Conservation (phyloP, 148 eudicot genomes). For the Rhododendron griersonianum region DNA sequence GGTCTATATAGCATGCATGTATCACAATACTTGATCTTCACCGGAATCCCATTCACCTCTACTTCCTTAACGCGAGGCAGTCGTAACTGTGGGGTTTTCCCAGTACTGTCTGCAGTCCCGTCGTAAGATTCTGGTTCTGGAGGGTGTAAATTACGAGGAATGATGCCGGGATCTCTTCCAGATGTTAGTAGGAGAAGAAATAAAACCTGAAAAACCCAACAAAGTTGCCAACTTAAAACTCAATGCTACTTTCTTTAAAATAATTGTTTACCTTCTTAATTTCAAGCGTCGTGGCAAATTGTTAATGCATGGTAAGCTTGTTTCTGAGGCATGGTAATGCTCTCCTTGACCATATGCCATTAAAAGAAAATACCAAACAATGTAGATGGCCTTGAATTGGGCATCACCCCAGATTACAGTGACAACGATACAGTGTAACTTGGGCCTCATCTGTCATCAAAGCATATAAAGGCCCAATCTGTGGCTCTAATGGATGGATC, state of each 20-base stretch:
- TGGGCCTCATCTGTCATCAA: neutral
- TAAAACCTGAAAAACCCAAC: slow-evolving; percentile 55
- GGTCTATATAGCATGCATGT: slow-evolving; percentile 99
- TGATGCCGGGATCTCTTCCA: slow-evolving; percentile 98
- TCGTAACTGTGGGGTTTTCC: slow-evolving; percentile 89
- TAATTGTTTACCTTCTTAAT: neutral
- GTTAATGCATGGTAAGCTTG: neutral
- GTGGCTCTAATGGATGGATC: neutral
- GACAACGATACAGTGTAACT: neutral
- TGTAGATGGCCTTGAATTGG: neutral
- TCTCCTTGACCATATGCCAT: neutral
- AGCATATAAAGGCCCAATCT: neutral
- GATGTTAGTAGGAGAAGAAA: slow-evolving; percentile 77
- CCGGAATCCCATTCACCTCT: slow-evolving; percentile 82
- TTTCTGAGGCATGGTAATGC: neutral
- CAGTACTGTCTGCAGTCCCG: slow-evolving; percentile 64
- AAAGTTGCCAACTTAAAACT: slow-evolving; percentile 8
- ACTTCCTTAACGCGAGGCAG: slow-evolving; percentile 97
- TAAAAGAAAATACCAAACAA: neutral
- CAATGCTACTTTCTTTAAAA: neutral
- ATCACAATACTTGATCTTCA: slow-evolving; percentile 97
- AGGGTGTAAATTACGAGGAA: slow-evolving; percentile 94
- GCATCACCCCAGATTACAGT: neutral
- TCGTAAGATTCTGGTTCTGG: slow-evolving; percentile 90
- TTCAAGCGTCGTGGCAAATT: neutral